These are phyloP conservation scores for Nephelium lappaceum DNA, from an alignment of 345 rosid genomes.

Conservation along the genomic window DNA sequence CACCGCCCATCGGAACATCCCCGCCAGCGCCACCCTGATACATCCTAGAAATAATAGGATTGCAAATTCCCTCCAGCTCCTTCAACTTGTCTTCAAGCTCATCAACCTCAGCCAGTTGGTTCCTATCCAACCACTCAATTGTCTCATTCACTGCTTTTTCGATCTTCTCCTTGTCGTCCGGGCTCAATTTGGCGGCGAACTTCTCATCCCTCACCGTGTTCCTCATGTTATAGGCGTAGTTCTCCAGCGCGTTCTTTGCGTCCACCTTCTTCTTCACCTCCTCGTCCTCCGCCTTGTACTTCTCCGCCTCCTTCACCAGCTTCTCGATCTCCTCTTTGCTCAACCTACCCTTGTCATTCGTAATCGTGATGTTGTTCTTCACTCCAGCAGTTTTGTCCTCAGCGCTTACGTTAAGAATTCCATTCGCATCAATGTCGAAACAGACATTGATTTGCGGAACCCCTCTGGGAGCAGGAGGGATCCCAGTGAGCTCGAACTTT, in stretches of 20 bases:
- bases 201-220: conserved; percentile 49
- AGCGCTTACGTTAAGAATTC: conserved; percentile 43
- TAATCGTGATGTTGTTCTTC: conserved; percentile 47
- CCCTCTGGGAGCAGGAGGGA: conserved; percentile 54
- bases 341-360: conserved; percentile 49
- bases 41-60: conserved; percentile 47
- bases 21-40: conserved; percentile 37
- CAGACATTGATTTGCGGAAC: conserved; percentile 49
- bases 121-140: conserved; percentile 47
- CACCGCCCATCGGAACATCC: conserved; percentile 7
- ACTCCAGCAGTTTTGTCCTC: conserved; percentile 54
- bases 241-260: conserved; percentile 45
- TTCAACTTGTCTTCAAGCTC: conserved; percentile 49
- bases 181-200: conserved; percentile 33
- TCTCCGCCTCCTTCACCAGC: conserved; percentile 50
- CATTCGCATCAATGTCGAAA: conserved; percentile 46
- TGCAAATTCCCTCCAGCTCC: conserved; percentile 45
- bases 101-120: conserved; percentile 48
- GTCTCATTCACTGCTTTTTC: conserved; percentile 43
- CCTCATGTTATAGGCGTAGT: conserved; percentile 49
- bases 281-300: conserved; percentile 48
- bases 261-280: conserved; percentile 52
- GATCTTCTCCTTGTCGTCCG: conserved; percentile 35
- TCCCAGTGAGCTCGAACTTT: conserved; percentile 46
- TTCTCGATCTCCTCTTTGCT: conserved; percentile 50